These are phyloP conservation scores for Tolypocladium album DNA, from an alignment of 2,329 filamentous ascomycete genomes.

Conservation along the genomic window DNA sequence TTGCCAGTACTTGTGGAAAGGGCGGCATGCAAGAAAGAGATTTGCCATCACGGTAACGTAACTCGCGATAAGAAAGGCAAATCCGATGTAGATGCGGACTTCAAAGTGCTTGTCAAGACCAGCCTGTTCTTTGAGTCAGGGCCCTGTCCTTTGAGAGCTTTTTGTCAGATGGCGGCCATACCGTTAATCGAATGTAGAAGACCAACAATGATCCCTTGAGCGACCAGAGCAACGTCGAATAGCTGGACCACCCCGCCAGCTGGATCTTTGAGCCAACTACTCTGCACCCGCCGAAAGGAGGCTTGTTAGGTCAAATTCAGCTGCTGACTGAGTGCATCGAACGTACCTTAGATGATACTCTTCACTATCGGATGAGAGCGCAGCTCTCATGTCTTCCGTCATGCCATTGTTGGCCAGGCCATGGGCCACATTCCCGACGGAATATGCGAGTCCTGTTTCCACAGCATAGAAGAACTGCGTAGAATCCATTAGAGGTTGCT, in stretches of 20 bases:
- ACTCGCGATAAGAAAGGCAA: conserved; percentile 33
- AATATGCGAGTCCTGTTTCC: conserved; percentile 40
- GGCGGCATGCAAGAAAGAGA: conserved; percentile 40
- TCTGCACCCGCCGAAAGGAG: conserved; percentile 14
- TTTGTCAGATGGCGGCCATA: background rate
- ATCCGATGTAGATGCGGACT: conserved; percentile 37
- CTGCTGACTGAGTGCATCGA: background rate
- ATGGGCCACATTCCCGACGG: conserved; percentile 33
- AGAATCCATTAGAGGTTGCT: background rate
- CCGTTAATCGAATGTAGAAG: conserved; percentile 44
- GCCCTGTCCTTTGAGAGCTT: background rate
- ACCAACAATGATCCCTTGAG: conserved; percentile 45
- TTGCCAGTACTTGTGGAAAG: conserved; percentile 46
- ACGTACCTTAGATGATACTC: conserved; percentile 31
- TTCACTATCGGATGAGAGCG: conserved; percentile 28
- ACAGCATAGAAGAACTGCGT: conserved; percentile 37
- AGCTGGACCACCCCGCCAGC: conserved; percentile 43
- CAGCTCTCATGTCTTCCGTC: conserved; percentile 35
- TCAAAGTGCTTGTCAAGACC: conserved; percentile 29
- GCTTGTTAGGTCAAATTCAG: background rate
- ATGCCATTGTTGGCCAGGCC: conserved; percentile 48
- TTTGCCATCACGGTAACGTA: conserved; percentile 38
- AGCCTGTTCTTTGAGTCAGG: conserved; percentile 14
- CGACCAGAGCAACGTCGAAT: conserved; percentile 41
- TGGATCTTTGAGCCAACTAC: conserved; percentile 46